phyloP scores from a whole-genome alignment of 1,284 basidiomycete genomes.

The Sanguinoderma infundibulare region DNA sequence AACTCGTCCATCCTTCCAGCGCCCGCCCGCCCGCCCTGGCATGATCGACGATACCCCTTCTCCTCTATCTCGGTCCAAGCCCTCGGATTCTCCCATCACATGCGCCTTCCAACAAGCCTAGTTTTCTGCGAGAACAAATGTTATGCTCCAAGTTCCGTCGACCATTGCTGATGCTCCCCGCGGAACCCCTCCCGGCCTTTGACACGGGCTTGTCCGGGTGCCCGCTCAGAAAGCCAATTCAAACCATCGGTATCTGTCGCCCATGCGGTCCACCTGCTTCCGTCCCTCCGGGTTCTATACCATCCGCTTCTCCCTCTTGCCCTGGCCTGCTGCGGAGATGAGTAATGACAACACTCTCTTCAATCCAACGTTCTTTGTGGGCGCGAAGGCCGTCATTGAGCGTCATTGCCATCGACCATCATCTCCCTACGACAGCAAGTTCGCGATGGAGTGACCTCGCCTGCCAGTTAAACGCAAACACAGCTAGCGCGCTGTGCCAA shows the following conservation, averaged over 20 bases:
- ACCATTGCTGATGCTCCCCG: conserved; percentile 29
- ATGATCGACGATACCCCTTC: conserved; percentile 29
- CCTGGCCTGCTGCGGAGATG: conserved; percentile 31
- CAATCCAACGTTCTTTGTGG: conserved; percentile 11
- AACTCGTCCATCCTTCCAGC: neutral
- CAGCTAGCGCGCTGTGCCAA: neutral
- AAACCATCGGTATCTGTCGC: conserved; percentile 38
- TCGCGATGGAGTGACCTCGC: neutral
- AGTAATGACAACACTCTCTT: conserved; percentile 24
- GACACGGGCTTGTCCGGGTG: conserved; percentile 29
- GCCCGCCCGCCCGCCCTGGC: conserved; percentile 15
- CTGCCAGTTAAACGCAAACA: conserved; percentile 4
- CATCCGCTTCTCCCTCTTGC: conserved; percentile 21
- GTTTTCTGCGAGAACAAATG: conserved; percentile 4
- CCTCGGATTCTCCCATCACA: conserved; percentile 25
- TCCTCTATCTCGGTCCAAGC: conserved; percentile 17
- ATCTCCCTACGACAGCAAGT: conserved; percentile 8
- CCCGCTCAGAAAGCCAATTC: conserved; percentile 24
- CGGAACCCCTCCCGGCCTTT: conserved; percentile 27
- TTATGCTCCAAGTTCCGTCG: conserved; percentile 24
- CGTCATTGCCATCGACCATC: conserved; percentile 12
- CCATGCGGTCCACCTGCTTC: conserved; percentile 40
- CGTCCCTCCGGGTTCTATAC: conserved; percentile 38
- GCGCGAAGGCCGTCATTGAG: conserved; percentile 6
- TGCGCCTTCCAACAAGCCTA: conserved; percentile 23